A percentile compares a stretch with the other conserved stretches of the same genome.
phyloP scores from a whole-genome alignment of 148 eudicot genomes.

The Fagopyrum homotropicum region DNA sequence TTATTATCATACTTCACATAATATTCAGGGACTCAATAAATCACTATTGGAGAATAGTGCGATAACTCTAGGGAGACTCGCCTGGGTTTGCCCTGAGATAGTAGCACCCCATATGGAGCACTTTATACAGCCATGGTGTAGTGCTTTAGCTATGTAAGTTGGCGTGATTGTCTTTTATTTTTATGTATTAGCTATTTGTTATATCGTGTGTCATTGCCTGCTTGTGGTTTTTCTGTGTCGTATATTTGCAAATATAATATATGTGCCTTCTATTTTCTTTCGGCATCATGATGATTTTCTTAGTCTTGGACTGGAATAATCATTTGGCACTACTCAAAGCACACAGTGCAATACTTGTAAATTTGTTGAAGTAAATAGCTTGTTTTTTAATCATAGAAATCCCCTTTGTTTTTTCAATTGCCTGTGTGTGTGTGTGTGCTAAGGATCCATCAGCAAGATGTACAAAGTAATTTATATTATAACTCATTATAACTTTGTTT shows the following conservation, averaged over 20 bases:
- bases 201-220: not conserved
- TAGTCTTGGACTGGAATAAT: not conserved
- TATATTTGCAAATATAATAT: too few species aligned
- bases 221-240: not conserved
- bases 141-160: conserved; percentile 77
- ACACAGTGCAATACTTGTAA: too few species aligned
- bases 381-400: too few species aligned
- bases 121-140: conserved; percentile 92
- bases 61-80: conserved; percentile 92
- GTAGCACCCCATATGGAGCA: conserved; percentile 96
- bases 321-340: not conserved
- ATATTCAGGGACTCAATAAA: conserved; percentile 73
- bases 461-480: not conserved
- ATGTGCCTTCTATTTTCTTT: not conserved
- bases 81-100: conserved; percentile 94
- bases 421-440: too few species aligned
- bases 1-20: conserved; percentile 7
- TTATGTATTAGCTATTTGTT: not conserved
- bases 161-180: not conserved
- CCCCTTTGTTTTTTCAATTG: too few species aligned
- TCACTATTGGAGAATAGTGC: conserved; percentile 90
- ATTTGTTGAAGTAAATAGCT: too few species aligned
- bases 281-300: not conserved
- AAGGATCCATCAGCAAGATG: too few species aligned
- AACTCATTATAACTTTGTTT: not conserved